Evolutionary conservation across 148 eudicot species (phyloP).

Genomic region (Rhododendron griersonianum): DNA sequence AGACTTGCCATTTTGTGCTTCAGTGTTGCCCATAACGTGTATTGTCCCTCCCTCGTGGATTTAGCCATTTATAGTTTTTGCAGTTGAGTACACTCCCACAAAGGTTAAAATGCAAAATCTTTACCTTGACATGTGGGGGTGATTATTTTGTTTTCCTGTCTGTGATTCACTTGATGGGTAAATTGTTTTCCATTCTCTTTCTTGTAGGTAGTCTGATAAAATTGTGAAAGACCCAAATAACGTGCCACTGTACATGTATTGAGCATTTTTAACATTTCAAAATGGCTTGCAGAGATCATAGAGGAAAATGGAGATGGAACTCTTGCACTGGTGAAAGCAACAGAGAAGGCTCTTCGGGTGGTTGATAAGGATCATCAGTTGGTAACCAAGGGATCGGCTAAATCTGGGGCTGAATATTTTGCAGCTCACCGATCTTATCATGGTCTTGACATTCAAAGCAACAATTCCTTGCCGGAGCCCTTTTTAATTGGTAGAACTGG

Average conservation of each 20-base stretch:
- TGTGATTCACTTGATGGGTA: neutral
- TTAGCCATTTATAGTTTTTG: neutral
- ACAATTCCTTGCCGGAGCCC: slow-evolving; percentile 46
- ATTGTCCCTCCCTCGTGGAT: too few species aligned
- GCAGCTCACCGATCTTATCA: slow-evolving; percentile 60
- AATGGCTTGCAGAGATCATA: slow-evolving; percentile 26
- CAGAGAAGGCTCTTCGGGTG: slow-evolving; percentile 63
- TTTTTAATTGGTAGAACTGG: slow-evolving; percentile 76
- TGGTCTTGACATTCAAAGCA: slow-evolving; percentile 56
- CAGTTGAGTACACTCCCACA: neutral
- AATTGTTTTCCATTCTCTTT: neutral
- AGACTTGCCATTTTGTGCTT: neutral
- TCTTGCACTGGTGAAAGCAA: slow-evolving; percentile 48
- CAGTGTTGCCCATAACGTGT: neutral
- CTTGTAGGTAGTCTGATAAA: neutral
- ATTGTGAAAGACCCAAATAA: neutral
- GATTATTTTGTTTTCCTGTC: neutral
- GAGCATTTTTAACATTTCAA: neutral
- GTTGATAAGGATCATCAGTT: slow-evolving; percentile 28
- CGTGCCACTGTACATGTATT: neutral
- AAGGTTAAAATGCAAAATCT: neutral
- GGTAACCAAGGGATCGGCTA: slow-evolving; percentile 46
- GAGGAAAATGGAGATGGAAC: slow-evolving; percentile 42
- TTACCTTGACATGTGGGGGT: neutral
- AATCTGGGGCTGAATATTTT: slow-evolving; percentile 71